Evolutionary conservation across 371 early-diverging fungal species (phyloP), one percentile per base, ranked within the genome.

Genomic region (Parasitella parasitica): DNA sequence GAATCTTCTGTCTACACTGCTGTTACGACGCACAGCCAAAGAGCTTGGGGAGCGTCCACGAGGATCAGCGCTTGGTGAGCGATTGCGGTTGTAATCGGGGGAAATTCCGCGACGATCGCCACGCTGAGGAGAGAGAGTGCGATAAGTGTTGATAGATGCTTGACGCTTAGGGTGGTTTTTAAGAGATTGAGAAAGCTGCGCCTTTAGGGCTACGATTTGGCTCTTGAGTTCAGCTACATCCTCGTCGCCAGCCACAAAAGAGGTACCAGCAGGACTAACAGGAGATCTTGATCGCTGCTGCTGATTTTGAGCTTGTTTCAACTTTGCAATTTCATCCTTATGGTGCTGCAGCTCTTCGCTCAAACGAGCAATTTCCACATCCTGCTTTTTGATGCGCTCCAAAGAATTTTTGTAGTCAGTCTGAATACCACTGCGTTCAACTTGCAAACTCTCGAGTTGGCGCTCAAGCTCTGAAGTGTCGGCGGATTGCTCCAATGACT

Each of bases 271-370:
- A 20, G 60, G 66, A 36, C 66, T 66, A 6, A 66, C 35, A 1
- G 67, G 67, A 8, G 32, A 34, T 30, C 37, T 6, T 11, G 34
- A n/a, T n/a, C n/a, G 6, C 7, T 59, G 56, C 8, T 63, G 79
- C 27, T 48, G 49, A 24, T 41, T 51, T 13, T 39, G 56, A 0
- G 36, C 28, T 53, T 80, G 81, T 24, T 88, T 80, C 26, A 96
- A 73, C 39, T 81, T 83, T 6, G 82, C 78, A 12, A 92, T 85
- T 72, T 92, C 92, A 7, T 90, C 89, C 68, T 89, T 86, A 63
- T 83, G 81, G 62, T 79, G 80, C 22, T 65, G 61, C 26, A 90
- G 63, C 46, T 88, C 88, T 16, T 69, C 83, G 6, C 80, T 81
- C 32, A 92, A 79, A 22, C 79, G 73, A 35, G 77, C 71, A 57